Evolutionary conservation across 768 basidiomycete species (phyloP), one percentile per base, ranked within the genome.

Genomic region (Tephrocybe sp.): DNA sequence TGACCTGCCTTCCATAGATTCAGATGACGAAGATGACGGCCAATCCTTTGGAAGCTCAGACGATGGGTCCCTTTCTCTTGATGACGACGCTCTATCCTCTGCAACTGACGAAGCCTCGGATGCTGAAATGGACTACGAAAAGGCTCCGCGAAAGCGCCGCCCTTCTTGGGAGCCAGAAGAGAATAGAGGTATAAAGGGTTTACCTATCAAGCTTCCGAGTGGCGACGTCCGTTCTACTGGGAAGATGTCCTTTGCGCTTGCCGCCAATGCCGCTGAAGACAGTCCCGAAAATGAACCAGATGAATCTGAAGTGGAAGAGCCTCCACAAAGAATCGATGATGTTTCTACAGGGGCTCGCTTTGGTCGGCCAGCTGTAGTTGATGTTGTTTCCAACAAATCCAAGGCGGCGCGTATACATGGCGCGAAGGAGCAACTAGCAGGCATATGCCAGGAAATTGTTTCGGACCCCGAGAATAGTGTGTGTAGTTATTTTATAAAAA

Each of bases 391-490:
- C 36, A 86, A 79, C 54, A 77, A 76, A 58, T 86, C 89, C 20
- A 80, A 86, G 54, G 80, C 78, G 57, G 76, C 73, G 44, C 77
- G 86, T 47, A 73, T 97, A 57, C 83, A 84, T 58, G 75, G 76
- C 36, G 95, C 95, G 12, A 93, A 96, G 61, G 93, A 97, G 63
- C 94, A 98, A 71, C 91, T 98, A 55, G 97, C 94, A 1, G 76
- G 79, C 24, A 83, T 98, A 26, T 97, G 94, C 65, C 93, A 97
- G 63, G 96, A 98, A 60, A 90, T 98, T 48, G 73, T 97, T 42
- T 81, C 89, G 20, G 96, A 98, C 56, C 96, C 96, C 21, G 97
- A 99, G 72, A 93, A 93, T 63, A 91, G 86, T 54, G 95, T 97
- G 65, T 63, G 88, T 75, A 24, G 41, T 14, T 21, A 6, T 21